These are phyloP conservation scores for Eremomyces bilateralis DNA, from an alignment of 495 filamentous ascomycete genomes.

Conservation along the genomic window DNA sequence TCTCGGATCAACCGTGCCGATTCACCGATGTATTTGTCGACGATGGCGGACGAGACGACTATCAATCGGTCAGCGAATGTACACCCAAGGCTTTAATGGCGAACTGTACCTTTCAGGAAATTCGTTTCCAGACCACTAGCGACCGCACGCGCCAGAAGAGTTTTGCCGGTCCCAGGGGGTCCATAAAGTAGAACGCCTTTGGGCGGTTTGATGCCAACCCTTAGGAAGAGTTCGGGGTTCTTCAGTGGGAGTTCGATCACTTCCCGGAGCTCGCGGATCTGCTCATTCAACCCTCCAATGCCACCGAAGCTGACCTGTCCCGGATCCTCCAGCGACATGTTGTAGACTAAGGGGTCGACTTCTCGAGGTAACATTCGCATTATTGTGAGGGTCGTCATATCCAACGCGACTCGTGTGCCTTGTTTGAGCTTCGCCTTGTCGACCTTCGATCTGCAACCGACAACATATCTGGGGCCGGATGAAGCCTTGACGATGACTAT, in stretches of 20 bases:
- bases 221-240: conserved; percentile 91
- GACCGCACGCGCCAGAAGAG: conserved; percentile 80
- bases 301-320: conserved; percentile 97
- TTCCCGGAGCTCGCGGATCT: conserved; percentile 92
- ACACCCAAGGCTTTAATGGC: background rate
- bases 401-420: conserved; percentile 90
- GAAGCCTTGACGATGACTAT: conserved; percentile 72
- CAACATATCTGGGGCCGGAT: conserved; percentile 91
- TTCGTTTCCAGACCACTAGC: conserved; percentile 96
- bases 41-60: conserved; percentile 99
- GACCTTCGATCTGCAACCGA: conserved; percentile 95
- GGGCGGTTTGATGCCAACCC: conserved; percentile 96
- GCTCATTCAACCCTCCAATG: conserved; percentile 96
- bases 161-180: conserved; percentile 96
- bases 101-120: conserved; percentile 69
- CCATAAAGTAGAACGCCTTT: conserved; percentile 96
- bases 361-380: conserved; percentile 99
- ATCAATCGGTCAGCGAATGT: conserved; percentile 1
- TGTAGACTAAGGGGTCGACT: conserved; percentile 97
- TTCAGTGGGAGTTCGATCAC: conserved; percentile 97
- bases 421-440: conserved; percentile 94
- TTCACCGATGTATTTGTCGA: conserved; percentile 99
- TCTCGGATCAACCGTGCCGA: conserved; percentile 93
- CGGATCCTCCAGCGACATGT: conserved; percentile 98
- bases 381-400: conserved; percentile 99